Evolutionary conservation across 352 stramenopile genomes (phyloP), one percentile per base, ranked within the genome.

Genomic region (Aphanomyces euteiches): DNA sequence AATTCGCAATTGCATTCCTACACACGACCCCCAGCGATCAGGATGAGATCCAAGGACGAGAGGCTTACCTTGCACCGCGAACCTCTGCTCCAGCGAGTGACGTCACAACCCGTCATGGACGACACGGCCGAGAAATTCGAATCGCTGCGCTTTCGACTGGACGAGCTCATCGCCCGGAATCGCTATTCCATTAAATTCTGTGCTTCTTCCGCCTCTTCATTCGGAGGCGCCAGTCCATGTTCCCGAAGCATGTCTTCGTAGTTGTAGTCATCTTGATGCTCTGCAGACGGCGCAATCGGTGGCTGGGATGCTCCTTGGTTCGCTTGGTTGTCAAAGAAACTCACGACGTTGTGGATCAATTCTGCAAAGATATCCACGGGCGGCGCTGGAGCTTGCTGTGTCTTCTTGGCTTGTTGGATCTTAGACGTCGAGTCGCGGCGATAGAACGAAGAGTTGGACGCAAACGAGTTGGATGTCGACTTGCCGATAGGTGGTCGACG

Each of bases 1-100:
- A 95, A 95, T 38, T 79, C 77, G 74, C 84, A 91, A 40, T 81
- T 50, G 72, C 87, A 95, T 59, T 88, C 84, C 59, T 67, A 50
- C 57, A 13, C 7, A 66, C 28, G 12, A 21, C n/a, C 19, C 36
- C 34, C 37, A 21, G 40, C 59, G 56, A 19, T 8, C 2, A 57
- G 19, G 8, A 21, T 19, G 2, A 21, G 7, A 38, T 40, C 39
- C 12, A 19, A n/a, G 21, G 3, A 3, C 5, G 15, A 56, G 15
- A 66, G 17, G 8, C 37, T 7, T 54, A 67, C 59, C 21, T 79
- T 79, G 75, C 87, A 95, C 47, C 74, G 75, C 4, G 75, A 56
- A 57, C 84, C 76, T 57, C 92, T 92, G 67, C 78, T 82, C 76
- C 88, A 94, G 50, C 86, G 86, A 57, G 86, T 39, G 6, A 67